Evolutionary conservation across 176 grass and related monocot species (phyloP), one percentile per base, ranked within the genome.

Genomic region (Puya raimondii): DNA sequence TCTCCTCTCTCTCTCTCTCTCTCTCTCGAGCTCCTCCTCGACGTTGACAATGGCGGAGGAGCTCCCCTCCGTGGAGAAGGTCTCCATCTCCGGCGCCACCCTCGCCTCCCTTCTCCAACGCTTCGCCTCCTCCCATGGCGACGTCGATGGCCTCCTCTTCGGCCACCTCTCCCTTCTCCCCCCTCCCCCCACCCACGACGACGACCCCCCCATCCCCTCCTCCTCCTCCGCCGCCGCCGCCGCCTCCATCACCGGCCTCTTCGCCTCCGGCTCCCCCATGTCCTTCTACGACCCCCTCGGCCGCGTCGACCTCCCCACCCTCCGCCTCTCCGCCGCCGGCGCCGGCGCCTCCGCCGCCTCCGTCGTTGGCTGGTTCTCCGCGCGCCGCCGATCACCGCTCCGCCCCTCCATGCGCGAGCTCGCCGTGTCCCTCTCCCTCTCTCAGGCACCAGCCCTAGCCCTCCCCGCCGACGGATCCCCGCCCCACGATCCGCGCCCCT

Each of bases 301-400:
- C 50, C 68, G 75, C 68, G 23, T 81, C 81, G 15, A 69, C 10
- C 26, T 51, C 33, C 54, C 71, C 8, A 51, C 75, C n/a, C 0
- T 63, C 68, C 29, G 14, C 10, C 1, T 48, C 63, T 22, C 75
- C 12, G 9, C 69, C 23, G 9, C 42, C 6, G 16, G 73, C 17
- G 33, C 63, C 13, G 73, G 48, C 23, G 49, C 18, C 53, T 65
- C 75, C 10, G 51, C 51, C 26, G 16, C 27, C 26, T 61, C 53
- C 66, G 27, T 68, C 18, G 12, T 87, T 18, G 88, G 88, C 52
- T 91, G 83, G 81, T 91, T 87, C 84, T 91, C 88, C 50, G 83
- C 81, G 42, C 84, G 88, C 59, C 81, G 88, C 67, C 78, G 70
- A 48, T 57, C 88, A 48, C 57, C 72, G 3, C 75, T 87, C 57